Evolutionary conservation across 2,329 filamentous ascomycete genomes (phyloP), one percentile per base, ranked within the genome.

Genomic region (Fusarium transvaalense): DNA sequence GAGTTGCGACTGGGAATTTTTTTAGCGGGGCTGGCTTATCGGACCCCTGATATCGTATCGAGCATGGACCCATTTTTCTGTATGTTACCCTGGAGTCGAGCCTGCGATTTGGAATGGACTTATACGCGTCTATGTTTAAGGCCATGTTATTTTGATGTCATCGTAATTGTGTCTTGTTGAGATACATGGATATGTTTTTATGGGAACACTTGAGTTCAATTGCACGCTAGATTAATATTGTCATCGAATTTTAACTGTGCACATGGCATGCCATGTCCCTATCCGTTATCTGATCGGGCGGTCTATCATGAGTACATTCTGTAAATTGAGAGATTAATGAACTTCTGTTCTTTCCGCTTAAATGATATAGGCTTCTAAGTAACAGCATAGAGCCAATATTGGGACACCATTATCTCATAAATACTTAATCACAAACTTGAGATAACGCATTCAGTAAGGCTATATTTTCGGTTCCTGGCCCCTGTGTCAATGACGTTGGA

Each of bases 11-110:
- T 57, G 51, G 58, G 50, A 67, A 15, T 61, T 75, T 77, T 77
- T 77, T 74, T 71, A 72, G 76, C 61, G 76, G 76, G 68, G 68
- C 73, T 53, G 19, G 32, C 29, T 71, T 76, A 76, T 76, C 75
- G 19, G 32, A 39, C 42, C 47, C 42, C 34, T 46, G 27, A 34
- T 48, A 37, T 25, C 61, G 74, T 68, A 73, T 76, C 69, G 12
- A 25, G 13, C 13, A 5, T 17, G 27, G 12, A 14, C 21, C 51
- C 23, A 54, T 25, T 37, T 37, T 21, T 32, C 5, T 12, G 10
- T 10, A 9, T 12, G 6, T 10, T 55, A 55, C 51, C 38, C 48
- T 58, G 7, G 10, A 52, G 42, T 25, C 4, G 15, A 37, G 9
- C 10, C 14, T 15, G 43, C 27, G 25, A 42, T 42, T 21, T 4